Percentiles rank a stretch among this genome's conserved stretches.
Evolutionary conservation across 345 rosid species (phyloP).

Genomic region (Citrus cavaleriei): DNA sequence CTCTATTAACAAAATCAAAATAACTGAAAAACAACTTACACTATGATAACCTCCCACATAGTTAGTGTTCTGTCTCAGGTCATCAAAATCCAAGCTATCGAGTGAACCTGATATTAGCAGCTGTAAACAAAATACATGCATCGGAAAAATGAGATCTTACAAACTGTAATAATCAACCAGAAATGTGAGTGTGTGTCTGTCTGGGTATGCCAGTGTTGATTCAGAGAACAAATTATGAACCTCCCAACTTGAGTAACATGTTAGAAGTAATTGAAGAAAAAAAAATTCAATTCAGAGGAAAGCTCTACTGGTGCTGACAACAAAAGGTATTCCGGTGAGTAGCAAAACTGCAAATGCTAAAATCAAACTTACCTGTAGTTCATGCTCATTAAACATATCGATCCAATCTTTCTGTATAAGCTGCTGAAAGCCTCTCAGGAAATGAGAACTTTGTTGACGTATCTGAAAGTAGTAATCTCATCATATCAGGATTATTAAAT

Average conservation of each 20-base stretch:
- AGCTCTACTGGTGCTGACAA: background rate
- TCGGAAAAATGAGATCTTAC: conserved; percentile 9
- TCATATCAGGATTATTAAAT: conserved; percentile 2
- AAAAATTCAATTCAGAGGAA: background rate
- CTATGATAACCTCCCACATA: conserved; percentile 88
- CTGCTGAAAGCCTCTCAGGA: conserved; percentile 93
- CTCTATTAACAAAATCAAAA: background rate
- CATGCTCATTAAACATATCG: conserved; percentile 97
- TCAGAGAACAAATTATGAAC: background rate
- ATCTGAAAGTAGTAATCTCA: conserved; percentile 46
- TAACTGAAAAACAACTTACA: conserved; percentile 39
- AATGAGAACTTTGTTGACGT: conserved; percentile 91
- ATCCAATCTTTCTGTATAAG: conserved; percentile 93
- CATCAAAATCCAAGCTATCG: conserved; percentile 96
- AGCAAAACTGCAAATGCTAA: background rate
- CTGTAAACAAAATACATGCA: conserved; percentile 39
- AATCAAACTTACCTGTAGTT: conserved; percentile 70
- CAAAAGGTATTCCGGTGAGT: background rate
- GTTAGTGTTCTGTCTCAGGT: conserved; percentile 68
- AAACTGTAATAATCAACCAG: background rate
- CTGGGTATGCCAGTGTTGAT: background rate
- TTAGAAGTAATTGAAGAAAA: background rate
- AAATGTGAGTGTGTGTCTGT: background rate
- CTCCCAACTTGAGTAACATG: background rate
- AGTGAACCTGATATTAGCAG: conserved; percentile 95